Evolutionary conservation across 163 green algal genomes (phyloP).

Genomic region (Coccomyxa subellipsoidea): DNA sequence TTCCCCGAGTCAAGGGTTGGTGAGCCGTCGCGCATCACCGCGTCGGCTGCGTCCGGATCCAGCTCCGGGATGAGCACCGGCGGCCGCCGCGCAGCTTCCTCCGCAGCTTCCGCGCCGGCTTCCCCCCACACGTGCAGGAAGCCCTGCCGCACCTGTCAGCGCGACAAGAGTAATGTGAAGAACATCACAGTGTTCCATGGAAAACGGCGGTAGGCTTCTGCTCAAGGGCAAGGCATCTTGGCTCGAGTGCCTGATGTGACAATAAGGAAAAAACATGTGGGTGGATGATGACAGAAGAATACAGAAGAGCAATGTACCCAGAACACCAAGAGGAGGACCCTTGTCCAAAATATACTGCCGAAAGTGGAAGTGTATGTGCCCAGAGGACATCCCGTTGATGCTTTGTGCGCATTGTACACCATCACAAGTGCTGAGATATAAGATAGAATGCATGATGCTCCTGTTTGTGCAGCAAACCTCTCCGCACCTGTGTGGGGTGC

Average conservation of each 20-base stretch:
- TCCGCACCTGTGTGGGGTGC: constrained; percentile 10
- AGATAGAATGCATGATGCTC: no score
- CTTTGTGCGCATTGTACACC: no score
- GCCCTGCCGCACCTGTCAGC: constrained; percentile 8
- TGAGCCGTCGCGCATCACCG: neutral
- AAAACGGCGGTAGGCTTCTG: neutral
- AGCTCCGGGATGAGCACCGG: constrained; percentile 7
- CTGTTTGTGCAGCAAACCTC: no score
- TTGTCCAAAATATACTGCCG: no score
- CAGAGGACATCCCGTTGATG: no score
- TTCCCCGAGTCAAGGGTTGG: constrained; percentile 1
- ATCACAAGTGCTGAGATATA: no score
- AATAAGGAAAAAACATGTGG: neutral
- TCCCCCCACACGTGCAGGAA: constrained; percentile 24
- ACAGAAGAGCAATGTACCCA: no score
- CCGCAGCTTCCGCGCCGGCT: neutral
- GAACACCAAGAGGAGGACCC: no score
- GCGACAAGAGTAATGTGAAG: neutral
- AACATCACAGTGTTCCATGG: neutral
- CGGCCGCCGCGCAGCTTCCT: neutral
- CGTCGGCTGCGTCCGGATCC: neutral
- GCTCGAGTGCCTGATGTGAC: neutral
- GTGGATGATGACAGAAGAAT: neutral
- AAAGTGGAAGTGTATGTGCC: no score
- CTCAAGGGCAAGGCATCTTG: neutral